These are phyloP conservation scores for Calonectria naviculata DNA, from an alignment of 2,329 filamentous ascomycete genomes.

Conservation along the genomic window DNA sequence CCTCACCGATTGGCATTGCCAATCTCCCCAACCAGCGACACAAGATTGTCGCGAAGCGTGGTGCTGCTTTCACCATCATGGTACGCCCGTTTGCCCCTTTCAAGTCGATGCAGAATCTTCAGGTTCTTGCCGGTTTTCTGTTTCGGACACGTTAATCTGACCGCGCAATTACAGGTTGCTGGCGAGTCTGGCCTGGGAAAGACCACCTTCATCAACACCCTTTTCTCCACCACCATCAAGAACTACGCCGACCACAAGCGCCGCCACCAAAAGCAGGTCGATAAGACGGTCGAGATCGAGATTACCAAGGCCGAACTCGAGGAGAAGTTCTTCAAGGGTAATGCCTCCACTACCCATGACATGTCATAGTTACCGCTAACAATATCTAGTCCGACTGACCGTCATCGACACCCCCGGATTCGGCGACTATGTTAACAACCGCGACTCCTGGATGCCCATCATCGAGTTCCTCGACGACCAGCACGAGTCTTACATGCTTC, in stretches of 20 bases:
- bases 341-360: conserved; percentile 15
- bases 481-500: conserved; percentile 99
- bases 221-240: conserved; percentile 99
- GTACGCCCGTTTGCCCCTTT: conserved; percentile 60
- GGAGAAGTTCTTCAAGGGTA: conserved; percentile 99
- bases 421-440: conserved; percentile 99
- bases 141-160: conserved; percentile 26
- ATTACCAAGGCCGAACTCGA: conserved; percentile 99
- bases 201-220: conserved; percentile 99
- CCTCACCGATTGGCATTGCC: conserved; percentile 78
- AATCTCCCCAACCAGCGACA: conserved; percentile 80
- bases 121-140: not conserved
- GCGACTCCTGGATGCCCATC: conserved; percentile 99
- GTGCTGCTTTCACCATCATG: conserved; percentile 99
- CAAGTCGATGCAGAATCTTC: not conserved
- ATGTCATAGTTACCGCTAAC: conserved; percentile 30
- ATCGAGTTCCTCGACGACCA: conserved; percentile 99
- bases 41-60: conserved; percentile 84
- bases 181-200: conserved; percentile 98
- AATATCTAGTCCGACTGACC: conserved; percentile 84
- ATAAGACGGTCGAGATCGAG: conserved; percentile 99
- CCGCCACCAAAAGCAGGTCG: conserved; percentile 98
- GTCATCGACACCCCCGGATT: conserved; percentile 99
- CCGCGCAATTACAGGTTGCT: conserved; percentile 75
- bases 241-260: conserved; percentile 99